Conservation (phyloP, 768 basidiomycete genomes). For the Collybia nuda region DNA sequence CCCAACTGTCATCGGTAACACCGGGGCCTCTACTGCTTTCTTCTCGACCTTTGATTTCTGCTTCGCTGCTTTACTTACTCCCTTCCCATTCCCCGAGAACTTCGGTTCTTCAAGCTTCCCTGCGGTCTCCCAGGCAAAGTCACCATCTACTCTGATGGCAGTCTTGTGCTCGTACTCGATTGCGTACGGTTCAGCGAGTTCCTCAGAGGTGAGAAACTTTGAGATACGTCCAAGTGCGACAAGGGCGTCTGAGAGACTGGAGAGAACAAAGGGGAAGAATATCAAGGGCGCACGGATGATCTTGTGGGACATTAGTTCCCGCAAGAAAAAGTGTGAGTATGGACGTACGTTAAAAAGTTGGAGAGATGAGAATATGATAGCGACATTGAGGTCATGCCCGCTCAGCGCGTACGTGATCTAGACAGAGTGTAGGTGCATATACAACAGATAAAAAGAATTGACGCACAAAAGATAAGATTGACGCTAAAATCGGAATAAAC, state of each 20-base stretch:
- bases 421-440: neutral
- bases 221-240: conserved; percentile 48
- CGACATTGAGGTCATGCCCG: conserved; percentile 51
- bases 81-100: conserved; percentile 2
- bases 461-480: conserved; percentile 50
- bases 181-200: conserved; percentile 43
- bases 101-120: conserved; percentile 17
- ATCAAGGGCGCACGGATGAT: conserved; percentile 57
- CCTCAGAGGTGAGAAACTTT: conserved; percentile 52
- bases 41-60: conserved; percentile 15
- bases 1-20: conserved; percentile 3
- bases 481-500: conserved; percentile 52
- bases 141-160: conserved; percentile 47
- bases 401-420: conserved; percentile 63
- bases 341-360: conserved; percentile 51
- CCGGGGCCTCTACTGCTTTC: neutral
- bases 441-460: neutral
- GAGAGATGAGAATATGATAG: conserved; percentile 54
- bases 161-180: conserved; percentile 35
- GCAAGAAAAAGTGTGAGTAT: neutral
- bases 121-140: conserved; percentile 50
- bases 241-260: conserved; percentile 43
- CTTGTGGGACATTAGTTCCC: conserved; percentile 21
- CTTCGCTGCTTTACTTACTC: conserved; percentile 7
- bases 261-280: conserved; percentile 53